These are phyloP conservation scores for Paraphaeosphaeria minitans DNA, from an alignment of 2,329 filamentous ascomycete species.

Conservation along the genomic window DNA sequence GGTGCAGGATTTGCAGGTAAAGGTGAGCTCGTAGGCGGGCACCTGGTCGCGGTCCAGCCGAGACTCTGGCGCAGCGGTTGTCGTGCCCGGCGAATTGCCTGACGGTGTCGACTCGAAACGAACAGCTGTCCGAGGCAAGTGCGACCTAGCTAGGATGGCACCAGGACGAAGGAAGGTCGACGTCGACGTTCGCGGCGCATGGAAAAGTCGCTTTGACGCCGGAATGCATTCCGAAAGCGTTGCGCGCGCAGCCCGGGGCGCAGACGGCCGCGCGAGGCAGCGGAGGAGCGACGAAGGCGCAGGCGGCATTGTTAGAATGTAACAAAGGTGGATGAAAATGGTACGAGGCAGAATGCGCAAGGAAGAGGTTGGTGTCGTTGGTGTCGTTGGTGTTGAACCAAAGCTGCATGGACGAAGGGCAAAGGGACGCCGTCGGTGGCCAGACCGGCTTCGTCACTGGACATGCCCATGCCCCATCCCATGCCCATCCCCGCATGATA, in stretches of 20 bases:
- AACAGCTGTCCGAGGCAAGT: constrained; percentile 10
- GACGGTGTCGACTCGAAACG: constrained; percentile 33
- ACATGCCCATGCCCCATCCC: constrained; percentile 8
- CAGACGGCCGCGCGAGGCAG: constrained; percentile 23
- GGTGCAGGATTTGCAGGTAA: constrained; percentile 89
- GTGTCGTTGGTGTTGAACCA: background rate
- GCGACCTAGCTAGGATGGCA: constrained; percentile 16
- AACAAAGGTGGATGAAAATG: background rate
- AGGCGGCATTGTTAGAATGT: constrained; percentile 28
- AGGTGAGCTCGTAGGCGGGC: constrained; percentile 83
- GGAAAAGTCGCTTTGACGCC: constrained; percentile 28
- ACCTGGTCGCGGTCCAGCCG: constrained; percentile 47
- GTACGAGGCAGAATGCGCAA: background rate
- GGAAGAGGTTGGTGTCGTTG: background rate
- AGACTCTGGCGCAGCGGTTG: constrained; percentile 41
- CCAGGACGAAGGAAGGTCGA: constrained; percentile 21
- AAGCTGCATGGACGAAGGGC: background rate
- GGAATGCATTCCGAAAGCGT: constrained; percentile 30
- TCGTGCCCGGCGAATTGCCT: constrained; percentile 26
- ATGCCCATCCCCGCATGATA: constrained; percentile 8
- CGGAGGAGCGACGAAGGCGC: constrained; percentile 28
- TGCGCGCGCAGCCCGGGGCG: constrained; percentile 22
- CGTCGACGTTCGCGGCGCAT: constrained; percentile 37
- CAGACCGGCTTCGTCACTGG: constrained; percentile 24
- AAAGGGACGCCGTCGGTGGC: background rate